Evolutionary conservation across 192 early-diverging fungal genomes (phyloP).

Genomic region (Kappamyces sp.): DNA sequence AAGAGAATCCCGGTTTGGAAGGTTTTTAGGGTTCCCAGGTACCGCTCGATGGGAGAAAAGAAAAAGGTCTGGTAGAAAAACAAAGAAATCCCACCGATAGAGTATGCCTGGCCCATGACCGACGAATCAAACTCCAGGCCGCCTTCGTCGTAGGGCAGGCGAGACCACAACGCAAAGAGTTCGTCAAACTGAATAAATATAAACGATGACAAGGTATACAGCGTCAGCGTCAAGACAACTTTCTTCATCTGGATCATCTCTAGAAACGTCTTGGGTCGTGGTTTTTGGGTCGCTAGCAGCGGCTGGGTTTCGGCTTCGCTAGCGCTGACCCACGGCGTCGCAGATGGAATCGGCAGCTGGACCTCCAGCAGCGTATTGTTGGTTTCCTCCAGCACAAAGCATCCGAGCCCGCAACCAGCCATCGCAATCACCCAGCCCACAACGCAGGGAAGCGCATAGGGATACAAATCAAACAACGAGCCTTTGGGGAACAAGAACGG

Average conservation of each 20-base stretch:
- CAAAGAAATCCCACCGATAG: constrained; percentile 15
- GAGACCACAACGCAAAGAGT: constrained; percentile 15
- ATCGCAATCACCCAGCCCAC: constrained; percentile 50
- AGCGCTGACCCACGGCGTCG: no score
- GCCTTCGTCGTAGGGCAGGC: constrained; percentile 16
- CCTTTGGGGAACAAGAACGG: constrained; percentile 57
- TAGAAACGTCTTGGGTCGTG: not conserved
- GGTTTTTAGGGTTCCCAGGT: constrained; percentile 6
- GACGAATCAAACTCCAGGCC: constrained; percentile 12
- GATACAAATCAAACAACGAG: constrained; percentile 46
- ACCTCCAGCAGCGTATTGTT: not conserved
- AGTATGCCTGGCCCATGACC: constrained; percentile 13
- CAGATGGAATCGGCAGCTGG: no score
- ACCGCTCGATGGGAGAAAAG: constrained; percentile 15
- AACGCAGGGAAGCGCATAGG: constrained; percentile 71
- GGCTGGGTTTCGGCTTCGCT: not conserved
- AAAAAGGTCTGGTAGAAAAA: constrained; percentile 21
- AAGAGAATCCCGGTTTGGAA: constrained; percentile 16
- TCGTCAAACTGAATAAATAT: constrained; percentile 20
- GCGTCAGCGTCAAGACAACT: constrained; percentile 4
- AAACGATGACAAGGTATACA: not conserved
- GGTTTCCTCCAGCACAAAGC: constrained; percentile 62
- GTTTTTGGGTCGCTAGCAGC: constrained; percentile 2
- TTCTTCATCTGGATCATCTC: not conserved
- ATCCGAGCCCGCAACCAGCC: constrained; percentile 49